Base-by-base conservation (phyloP, 805 yeast genomes). In the Kurtzmaniella cleridarum region DNA sequence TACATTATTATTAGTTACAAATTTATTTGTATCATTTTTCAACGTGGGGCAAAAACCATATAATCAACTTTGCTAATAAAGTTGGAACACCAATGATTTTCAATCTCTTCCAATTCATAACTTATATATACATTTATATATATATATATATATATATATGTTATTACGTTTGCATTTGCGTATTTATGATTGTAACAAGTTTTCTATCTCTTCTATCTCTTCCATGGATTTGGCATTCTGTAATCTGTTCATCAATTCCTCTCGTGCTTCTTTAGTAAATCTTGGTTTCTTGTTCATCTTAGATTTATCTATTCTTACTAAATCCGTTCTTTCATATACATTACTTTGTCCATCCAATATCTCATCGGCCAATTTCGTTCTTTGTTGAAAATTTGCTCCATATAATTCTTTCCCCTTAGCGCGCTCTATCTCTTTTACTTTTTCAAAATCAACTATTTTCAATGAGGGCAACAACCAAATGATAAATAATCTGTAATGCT, bases 171-270 rank as follows among this genome's bases (percentile, higher is more conserved):
- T 20, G 24, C 24, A 5, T 20, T 20, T 20, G 5, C 24, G 10
- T 9, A 32, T 5, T 34, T 23, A 34, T 15, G 15, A 27, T 40
- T 60, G 59, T 33, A 84, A 60, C 15, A 76, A 66, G 20, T 60
- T 64, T 54, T 87, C 95, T 17, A 89, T 74, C 36, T 76, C 63
- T 41, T 81, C 84, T 5, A 89, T 84, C 45, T 90, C 96, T 5
- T 75, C 84, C 41, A 90, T 54, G 37, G 80, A 78, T 3, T 78
- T 71, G 1, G 96, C 95, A 26, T 61, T 64, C 38, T 71, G 68
- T 40, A 90, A 64, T 45, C 77, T 72, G 31, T 65, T 53, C 44
- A 79, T 69, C 35, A 90, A 59, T 34, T 62, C 59, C 11, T 59
- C 57, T 41, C 68, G 73, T 29, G 81, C 88, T 27, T 72, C 77